Evolutionary conservation across 495 filamentous ascomycete species (phyloP).

Genomic region (Xylaria cubensis): DNA sequence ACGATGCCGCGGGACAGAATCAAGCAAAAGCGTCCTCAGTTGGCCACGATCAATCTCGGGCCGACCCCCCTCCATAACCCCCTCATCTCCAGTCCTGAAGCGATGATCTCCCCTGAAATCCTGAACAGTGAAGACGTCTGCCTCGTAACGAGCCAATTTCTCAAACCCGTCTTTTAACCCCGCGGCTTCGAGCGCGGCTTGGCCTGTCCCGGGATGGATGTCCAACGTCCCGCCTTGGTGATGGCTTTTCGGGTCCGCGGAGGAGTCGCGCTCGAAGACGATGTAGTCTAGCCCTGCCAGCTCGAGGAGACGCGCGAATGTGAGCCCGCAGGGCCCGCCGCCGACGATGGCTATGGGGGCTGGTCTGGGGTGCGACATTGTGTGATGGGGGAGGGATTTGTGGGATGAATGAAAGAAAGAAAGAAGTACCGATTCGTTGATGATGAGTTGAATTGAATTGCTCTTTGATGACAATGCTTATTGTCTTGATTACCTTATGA

Average conservation of each 20-base stretch:
- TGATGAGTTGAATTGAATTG: neutral
- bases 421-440: neutral
- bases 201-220: constrained; percentile 53
- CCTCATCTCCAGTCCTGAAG: neutral
- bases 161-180: constrained; percentile 54
- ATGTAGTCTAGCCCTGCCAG: constrained; percentile 45
- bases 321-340: constrained; percentile 62
- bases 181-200: constrained; percentile 49
- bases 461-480: neutral
- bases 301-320: constrained; percentile 57
- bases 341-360: constrained; percentile 58
- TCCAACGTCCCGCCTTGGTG: constrained; percentile 59
- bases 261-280: constrained; percentile 53
- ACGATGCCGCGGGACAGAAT: constrained; percentile 44
- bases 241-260: constrained; percentile 29
- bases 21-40: constrained; percentile 54
- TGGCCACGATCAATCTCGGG: constrained; percentile 51
- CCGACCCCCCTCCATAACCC: neutral
- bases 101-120: neutral
- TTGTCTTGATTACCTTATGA: neutral
- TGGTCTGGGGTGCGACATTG: constrained; percentile 11
- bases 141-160: constrained; percentile 41
- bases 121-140: constrained; percentile 35
- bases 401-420: neutral
- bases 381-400: neutral